Conservation (phyloP, 2,329 filamentous ascomycete species). For the Daldinia eschscholtzii region DNA sequence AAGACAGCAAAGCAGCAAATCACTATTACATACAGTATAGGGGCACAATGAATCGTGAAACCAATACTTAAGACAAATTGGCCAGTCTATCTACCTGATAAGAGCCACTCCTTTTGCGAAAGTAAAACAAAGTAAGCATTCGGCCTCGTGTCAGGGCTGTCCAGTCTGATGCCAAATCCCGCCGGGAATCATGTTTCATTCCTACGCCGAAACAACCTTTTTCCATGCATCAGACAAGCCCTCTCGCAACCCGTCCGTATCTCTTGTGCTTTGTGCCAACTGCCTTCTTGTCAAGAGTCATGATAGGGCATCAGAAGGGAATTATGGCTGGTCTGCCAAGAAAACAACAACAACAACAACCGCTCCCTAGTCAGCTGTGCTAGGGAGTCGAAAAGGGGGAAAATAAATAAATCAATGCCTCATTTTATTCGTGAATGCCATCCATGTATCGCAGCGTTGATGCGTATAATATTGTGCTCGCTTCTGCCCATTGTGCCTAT, state of each 20-base stretch:
- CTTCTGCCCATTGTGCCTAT: conserved; percentile 12
- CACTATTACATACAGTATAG: conserved; percentile 12
- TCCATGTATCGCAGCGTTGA: conserved; percentile 37
- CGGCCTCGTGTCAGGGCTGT: conserved; percentile 38
- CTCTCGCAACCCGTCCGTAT: conserved; percentile 33
- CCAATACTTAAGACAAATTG: conserved; percentile 46
- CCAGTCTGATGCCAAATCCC: conserved; percentile 45
- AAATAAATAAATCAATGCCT: conserved; percentile 38
- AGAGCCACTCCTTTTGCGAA: conserved; percentile 43
- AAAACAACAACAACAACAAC: conserved; percentile 34
- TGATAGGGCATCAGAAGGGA: conserved; percentile 35
- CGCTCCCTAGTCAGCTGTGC: conserved; percentile 24
- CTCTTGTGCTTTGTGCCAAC: conserved; percentile 30
- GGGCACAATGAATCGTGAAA: conserved; percentile 16
- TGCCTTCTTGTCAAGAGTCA: conserved; percentile 39
- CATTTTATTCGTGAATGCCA: conserved; percentile 35
- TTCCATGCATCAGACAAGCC: conserved; percentile 45
- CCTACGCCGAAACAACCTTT: conserved; percentile 47
- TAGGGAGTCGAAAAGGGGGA: conserved; percentile 18
- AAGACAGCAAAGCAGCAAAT: conserved; percentile 20
- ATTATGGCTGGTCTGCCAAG: conserved; percentile 35
- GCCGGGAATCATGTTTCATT: conserved; percentile 44
- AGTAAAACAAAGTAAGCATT: conserved; percentile 42
- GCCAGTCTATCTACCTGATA: conserved; percentile 51
- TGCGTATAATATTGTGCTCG: conserved; percentile 24